These are phyloP conservation scores for Saccharomyces jurei DNA, from an alignment of 805 yeast species.

Conservation along the genomic window DNA sequence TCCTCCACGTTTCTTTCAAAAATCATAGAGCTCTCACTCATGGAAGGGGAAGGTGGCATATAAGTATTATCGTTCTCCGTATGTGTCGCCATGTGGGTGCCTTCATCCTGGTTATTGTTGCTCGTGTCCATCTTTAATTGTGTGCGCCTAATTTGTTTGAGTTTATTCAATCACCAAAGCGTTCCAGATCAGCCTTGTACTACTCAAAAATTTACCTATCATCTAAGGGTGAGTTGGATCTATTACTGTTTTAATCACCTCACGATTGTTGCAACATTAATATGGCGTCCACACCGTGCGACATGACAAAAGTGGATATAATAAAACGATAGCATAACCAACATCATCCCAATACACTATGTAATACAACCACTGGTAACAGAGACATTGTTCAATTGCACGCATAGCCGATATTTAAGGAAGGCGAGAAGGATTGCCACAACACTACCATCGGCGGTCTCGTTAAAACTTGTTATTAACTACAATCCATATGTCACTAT, in stretches of 20 bases:
- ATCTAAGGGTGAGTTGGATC: neutral
- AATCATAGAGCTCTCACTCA: constrained; percentile 36
- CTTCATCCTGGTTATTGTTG: neutral
- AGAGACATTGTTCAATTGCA: neutral
- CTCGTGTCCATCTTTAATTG: neutral
- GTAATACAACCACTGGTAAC: neutral
- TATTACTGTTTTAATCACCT: neutral
- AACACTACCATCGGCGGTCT: neutral
- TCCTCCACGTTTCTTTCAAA: constrained; percentile 66
- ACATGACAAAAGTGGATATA: neutral
- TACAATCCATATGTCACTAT: neutral
- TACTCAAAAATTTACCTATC: neutral
- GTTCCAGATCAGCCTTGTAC: neutral
- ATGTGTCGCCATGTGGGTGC: neutral
- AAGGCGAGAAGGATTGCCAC: neutral
- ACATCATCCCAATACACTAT: neutral
- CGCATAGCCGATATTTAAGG: neutral
- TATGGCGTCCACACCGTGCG: neutral
- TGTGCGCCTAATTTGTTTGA: neutral
- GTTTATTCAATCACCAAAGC: neutral
- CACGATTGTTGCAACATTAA: neutral
- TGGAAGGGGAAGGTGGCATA: neutral
- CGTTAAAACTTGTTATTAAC: neutral
- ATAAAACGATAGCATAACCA: neutral
- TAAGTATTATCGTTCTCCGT: neutral